Conservation (phyloP, 805 yeast genomes). For the Brettanomyces custersianus region DNA sequence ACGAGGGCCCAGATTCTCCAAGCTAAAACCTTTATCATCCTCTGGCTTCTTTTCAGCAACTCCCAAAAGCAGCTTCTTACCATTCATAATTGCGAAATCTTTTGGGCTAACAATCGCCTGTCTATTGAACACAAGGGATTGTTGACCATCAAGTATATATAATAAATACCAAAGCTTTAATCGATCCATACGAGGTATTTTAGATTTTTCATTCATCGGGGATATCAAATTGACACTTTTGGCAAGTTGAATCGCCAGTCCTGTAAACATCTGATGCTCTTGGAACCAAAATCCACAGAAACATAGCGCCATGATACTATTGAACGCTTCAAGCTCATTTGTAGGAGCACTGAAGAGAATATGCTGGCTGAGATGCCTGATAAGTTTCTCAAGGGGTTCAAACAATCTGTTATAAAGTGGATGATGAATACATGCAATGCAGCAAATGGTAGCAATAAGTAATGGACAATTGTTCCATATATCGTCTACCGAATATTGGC, state of each 20-base stretch:
- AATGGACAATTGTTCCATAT: constrained; percentile 51
- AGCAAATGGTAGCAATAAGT: constrained; percentile 48
- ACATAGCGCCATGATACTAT: constrained; percentile 53
- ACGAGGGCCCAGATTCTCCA: not conserved
- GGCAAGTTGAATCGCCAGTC: constrained; percentile 60
- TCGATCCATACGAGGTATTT: constrained; percentile 31
- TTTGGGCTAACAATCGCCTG: constrained; percentile 42
- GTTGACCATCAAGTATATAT: constrained; percentile 61
- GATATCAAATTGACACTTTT: constrained; percentile 39
- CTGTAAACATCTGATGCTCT: constrained; percentile 55
- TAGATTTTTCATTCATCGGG: constrained; percentile 10
- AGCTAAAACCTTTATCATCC: not conserved
- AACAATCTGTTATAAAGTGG: constrained; percentile 25
- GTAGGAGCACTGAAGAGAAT: constrained; percentile 27
- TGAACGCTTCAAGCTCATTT: constrained; percentile 41
- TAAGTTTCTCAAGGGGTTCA: constrained; percentile 18
- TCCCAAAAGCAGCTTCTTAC: constrained; percentile 29
- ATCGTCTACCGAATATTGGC: constrained; percentile 36
- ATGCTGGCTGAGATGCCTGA: constrained; percentile 22
- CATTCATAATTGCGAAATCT: constrained; percentile 35
- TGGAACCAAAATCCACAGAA: constrained; percentile 65
- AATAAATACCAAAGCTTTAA: constrained; percentile 59
- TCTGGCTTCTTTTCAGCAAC: constrained; percentile 1
- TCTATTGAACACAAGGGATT: constrained; percentile 50
- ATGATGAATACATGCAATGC: constrained; percentile 57